Conservation (phyloP, 495 filamentous ascomycete species). For the Xylaria castorea region DNA sequence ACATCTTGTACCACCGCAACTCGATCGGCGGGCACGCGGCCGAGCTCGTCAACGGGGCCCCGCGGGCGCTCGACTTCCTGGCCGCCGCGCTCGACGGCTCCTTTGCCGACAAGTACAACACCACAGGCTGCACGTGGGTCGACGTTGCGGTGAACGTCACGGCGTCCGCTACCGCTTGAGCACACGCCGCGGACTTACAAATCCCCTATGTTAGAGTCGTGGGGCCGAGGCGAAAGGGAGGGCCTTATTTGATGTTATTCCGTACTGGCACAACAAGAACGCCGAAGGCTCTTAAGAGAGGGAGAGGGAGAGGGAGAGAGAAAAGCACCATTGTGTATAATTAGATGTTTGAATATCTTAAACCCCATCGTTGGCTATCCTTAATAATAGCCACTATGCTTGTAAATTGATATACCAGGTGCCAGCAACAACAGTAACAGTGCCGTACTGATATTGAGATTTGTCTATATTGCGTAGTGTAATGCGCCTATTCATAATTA, state of each 20-base stretch:
- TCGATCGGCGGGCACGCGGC: neutral
- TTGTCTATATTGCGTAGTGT: neutral
- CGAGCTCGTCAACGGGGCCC: neutral
- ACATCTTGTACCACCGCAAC: neutral
- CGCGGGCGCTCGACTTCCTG: neutral
- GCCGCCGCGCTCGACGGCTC: neutral
- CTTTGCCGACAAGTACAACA: neutral
- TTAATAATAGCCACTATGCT: neutral
- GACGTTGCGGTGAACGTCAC: conserved; percentile 6
- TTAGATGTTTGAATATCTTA: neutral
- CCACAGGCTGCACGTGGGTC: conserved; percentile 5
- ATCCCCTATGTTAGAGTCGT: neutral
- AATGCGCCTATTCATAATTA: neutral
- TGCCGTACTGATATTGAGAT: neutral
- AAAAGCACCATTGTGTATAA: neutral
- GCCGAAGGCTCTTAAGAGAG: neutral
- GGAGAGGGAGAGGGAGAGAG: no score
- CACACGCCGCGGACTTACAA: no score
- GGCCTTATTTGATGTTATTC: neutral
- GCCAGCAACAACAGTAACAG: neutral
- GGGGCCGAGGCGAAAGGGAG: neutral
- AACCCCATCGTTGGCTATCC: neutral
- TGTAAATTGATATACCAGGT: neutral
- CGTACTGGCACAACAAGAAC: neutral
- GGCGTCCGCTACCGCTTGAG: neutral